Evolutionary conservation across 768 basidiomycete genomes (phyloP).

Genomic region (Omphalotus guepiniiformis): DNA sequence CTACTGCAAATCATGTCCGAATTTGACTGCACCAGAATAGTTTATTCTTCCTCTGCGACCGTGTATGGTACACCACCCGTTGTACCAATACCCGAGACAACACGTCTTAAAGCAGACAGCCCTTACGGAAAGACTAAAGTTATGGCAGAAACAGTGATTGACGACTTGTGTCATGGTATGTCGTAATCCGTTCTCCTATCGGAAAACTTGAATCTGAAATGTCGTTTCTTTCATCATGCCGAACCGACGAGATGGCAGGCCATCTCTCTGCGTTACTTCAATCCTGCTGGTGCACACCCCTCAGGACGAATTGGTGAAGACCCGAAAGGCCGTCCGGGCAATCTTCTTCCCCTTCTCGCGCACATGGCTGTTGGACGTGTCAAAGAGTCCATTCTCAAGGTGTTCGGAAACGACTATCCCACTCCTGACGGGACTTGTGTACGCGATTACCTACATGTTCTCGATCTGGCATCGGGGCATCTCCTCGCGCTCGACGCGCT

Average conservation of each 20-base stretch:
- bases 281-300: conserved; percentile 98
- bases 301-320: conserved; percentile 96
- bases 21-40: conserved; percentile 79
- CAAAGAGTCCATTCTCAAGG: conserved; percentile 53
- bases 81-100: conserved; percentile 93
- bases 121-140: conserved; percentile 97
- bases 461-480: conserved; percentile 95
- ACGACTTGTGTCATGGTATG: conserved; percentile 80
- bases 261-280: conserved; percentile 94
- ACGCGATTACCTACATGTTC: conserved; percentile 90
- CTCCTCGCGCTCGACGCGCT: conserved; percentile 87
- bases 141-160: conserved; percentile 86
- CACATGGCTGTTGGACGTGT: conserved; percentile 93
- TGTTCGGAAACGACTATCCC: conserved; percentile 97
- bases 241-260: conserved; percentile 70
- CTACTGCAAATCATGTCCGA: conserved; percentile 85
- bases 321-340: conserved; percentile 92
- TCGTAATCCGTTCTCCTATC: conserved; percentile 11
- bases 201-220: background rate
- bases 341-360: conserved; percentile 87
- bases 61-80: conserved; percentile 93
- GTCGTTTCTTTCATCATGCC: conserved; percentile 44
- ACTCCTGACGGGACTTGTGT: conserved; percentile 97
- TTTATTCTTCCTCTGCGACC: conserved; percentile 97
- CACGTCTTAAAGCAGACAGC: conserved; percentile 82